Conservation (phyloP, 176 grass and related monocot genomes). For the Carex pumila region DNA sequence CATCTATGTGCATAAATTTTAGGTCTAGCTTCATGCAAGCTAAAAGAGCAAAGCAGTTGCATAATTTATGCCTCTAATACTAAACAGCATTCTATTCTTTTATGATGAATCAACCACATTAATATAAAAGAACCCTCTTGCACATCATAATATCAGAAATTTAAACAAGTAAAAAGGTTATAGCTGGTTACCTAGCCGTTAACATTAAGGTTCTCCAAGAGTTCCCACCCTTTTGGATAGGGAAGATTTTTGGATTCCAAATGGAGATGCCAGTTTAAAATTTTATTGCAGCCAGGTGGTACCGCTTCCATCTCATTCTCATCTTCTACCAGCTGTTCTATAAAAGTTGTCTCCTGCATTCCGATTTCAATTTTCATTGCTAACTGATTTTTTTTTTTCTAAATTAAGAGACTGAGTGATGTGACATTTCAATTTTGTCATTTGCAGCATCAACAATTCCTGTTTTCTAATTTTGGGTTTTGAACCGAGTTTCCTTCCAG, state of each 20-base stretch:
- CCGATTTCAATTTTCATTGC: slow-evolving; percentile 17
- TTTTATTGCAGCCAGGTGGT: slow-evolving; percentile 43
- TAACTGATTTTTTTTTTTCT: not conserved
- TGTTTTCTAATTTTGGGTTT: not conserved
- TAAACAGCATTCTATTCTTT: not conserved
- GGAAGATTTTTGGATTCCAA: slow-evolving; percentile 34
- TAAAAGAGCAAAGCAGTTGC: not conserved
- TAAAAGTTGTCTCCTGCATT: slow-evolving; percentile 48
- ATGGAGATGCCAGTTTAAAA: slow-evolving; percentile 53
- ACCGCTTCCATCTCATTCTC: slow-evolving; percentile 63
- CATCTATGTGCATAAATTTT: not conserved
- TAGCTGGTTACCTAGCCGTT: not conserved
- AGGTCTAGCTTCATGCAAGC: not conserved
- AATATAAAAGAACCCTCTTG: not conserved
- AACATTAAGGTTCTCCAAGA: slow-evolving; percentile 26
- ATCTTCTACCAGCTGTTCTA: slow-evolving; percentile 63
- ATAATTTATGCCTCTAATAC: not conserved
- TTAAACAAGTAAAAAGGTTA: not conserved
- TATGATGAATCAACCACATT: not conserved
- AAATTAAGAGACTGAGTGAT: not conserved
- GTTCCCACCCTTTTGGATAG: slow-evolving; percentile 39
- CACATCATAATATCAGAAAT: not conserved
- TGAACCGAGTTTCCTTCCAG: not conserved
- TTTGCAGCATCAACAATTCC: not conserved
- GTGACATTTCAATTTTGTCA: not conserved